Conservation (phyloP, 73 alveolate species). For the Paramecium sexaurelia region DNA sequence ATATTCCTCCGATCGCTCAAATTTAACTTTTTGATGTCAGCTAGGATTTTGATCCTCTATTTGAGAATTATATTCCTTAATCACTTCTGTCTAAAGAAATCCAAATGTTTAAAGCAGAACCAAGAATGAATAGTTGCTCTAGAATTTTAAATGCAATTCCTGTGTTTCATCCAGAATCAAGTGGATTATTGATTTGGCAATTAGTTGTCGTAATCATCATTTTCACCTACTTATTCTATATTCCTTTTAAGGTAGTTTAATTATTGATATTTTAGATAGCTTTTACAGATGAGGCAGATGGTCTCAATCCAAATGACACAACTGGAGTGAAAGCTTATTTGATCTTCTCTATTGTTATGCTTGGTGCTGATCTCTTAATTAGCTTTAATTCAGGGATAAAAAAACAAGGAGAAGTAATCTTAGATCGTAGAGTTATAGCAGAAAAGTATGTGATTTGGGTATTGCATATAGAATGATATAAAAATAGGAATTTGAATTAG, state of each 20-base stretch:
- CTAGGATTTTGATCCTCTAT: neutral
- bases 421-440: neutral
- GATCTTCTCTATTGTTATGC: neutral
- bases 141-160: neutral
- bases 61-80: neutral
- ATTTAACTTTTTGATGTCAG: neutral
- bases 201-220: neutral
- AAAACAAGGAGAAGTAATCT: neutral
- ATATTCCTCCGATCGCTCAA: neutral
- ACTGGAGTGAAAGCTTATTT: neutral
- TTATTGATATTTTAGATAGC: neutral
- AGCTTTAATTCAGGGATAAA: neutral
- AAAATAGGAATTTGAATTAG: constrained; percentile 51
- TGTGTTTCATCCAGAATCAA: constrained; percentile 17
- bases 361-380: neutral
- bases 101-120: neutral
- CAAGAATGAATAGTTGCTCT: neutral
- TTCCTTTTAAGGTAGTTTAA: constrained; percentile 5
- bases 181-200: constrained; percentile 3
- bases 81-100: neutral
- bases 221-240: neutral
- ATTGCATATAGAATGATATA: neutral
- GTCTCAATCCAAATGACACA: neutral
- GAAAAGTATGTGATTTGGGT: constrained; percentile 22
- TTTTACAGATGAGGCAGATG: constrained; percentile 9